Base-by-base conservation (phyloP, 2,329 filamentous ascomycete genomes). In the Phoma sp. region DNA sequence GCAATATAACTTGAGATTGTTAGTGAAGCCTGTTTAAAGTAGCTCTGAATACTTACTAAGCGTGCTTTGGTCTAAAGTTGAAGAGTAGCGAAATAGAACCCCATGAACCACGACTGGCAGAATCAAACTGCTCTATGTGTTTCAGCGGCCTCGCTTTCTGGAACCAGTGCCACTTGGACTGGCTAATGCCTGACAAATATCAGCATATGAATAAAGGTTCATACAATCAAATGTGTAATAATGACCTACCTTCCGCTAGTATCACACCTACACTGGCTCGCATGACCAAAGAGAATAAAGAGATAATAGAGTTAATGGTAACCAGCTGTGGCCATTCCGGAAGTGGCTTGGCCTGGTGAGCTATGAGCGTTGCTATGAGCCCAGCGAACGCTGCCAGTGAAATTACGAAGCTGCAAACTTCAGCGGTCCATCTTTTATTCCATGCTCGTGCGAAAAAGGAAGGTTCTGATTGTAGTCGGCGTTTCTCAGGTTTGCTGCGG, bases 131-230 rank as follows among this genome's bases (percentile, higher is more conserved):
- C 23, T 54, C 43, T 34, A 59, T 55, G 18, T 59, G 38, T 7
- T 42, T n/a, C 3, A 61, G 33, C 20, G 15, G 42, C 7, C 38
- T n/a, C 7, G 53, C n/a, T 21, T 43, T 57, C 1, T 34, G 25
- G 21, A 46, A 55, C 56, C 51, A 60, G 7, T 57, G 47, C 56
- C 53, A 62, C 34, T 62, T 62, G 3, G 36, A 51, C 30, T 60
- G 59, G 25, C 59, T 60, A 26, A 57, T 62, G 10, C 56, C 52
- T 61, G n/a, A n/a, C 17, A 25, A 5, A 25, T 9, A 25, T 25
- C 23, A 25, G 23, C 23, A 5, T 5, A 9, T 25, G 23, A 25
- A 25, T 25, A 9, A 25, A 25, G 23, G n/a, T n/a, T n/a, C n/a
- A n/a, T n/a, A n/a, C n/a, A n/a, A n/a, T n/a, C n/a, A n/a, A n/a